A percentile compares a stretch with the other conserved stretches of the same genome.
Evolutionary conservation across 805 yeast genomes (phyloP).

Genomic region (Yarrowia phangngaensis): DNA sequence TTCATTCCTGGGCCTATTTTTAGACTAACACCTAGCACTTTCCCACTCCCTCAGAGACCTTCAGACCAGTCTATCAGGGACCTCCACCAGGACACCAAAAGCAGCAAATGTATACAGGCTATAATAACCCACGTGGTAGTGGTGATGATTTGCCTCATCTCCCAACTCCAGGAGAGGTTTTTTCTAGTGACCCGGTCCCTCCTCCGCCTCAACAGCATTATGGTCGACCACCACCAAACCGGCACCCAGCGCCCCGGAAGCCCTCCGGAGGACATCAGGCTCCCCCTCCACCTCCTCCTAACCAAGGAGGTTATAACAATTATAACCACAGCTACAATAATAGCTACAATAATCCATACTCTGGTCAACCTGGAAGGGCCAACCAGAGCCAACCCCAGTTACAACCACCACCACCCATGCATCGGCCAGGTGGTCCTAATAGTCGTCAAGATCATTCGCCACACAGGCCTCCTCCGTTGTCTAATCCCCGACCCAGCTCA

Average conservation of each 20-base stretch:
- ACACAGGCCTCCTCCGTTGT: too few species aligned
- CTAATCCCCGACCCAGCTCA: too few species aligned
- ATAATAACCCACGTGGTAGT: conserved; percentile 16
- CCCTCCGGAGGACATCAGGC: conserved; percentile 14
- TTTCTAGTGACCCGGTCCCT: conserved; percentile 2
- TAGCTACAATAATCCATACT: neutral
- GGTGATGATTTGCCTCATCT: conserved; percentile 19
- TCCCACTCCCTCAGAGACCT: conserved; percentile 24
- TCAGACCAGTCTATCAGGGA: conserved; percentile 14
- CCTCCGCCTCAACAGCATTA: conserved; percentile 16
- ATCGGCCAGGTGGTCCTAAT: conserved; percentile 12
- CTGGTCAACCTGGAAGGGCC: neutral
- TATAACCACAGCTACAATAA: neutral
- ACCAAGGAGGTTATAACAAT: too few species aligned
- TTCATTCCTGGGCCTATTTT: conserved; percentile 4
- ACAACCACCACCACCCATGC: conserved; percentile 22
- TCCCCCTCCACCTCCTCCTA: too few species aligned
- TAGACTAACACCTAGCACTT: conserved; percentile 21
- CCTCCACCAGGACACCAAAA: conserved; percentile 13
- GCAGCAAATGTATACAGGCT: conserved; percentile 17
- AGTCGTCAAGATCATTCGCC: conserved; percentile 11
- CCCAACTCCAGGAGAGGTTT: conserved; percentile 20
- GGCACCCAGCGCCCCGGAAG: conserved; percentile 17
- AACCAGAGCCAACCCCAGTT: conserved; percentile 23
- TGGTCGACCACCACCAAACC: conserved; percentile 18